Base-by-base conservation (phyloP, 208 protist genomes). In the Crithidia thermophila region DNA sequence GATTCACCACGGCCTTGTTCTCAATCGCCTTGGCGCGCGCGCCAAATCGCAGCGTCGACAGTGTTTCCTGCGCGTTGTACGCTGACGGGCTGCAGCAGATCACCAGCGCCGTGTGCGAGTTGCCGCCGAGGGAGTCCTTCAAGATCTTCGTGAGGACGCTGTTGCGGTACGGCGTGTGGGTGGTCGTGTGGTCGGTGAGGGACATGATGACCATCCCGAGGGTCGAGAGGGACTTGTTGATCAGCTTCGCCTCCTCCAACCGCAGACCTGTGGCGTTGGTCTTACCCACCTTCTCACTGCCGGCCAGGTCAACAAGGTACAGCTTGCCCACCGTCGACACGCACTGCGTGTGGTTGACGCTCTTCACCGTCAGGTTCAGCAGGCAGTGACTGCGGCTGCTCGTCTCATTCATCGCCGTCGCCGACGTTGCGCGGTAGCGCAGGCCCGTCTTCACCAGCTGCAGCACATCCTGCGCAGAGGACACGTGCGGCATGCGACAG, bases 211-310 rank as follows among this genome's bases (percentile, higher is more conserved):
- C 90, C 52, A 90, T 73, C 37, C 94, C 88, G 5, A 98, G 84
- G 0, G 87, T 86, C 8, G 90, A 86, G 34, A 98, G 84, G 4
- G 92, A 97, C 42, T 90, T 87, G 73, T 98, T 98, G 63, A 98
- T 98, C 16, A 92, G 79, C 65, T 95, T 98, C 40, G 94, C 94
- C 80, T 98, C 94, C 78, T 97, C 94, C 33, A 98, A 67, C 11
- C 81, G 90, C 68, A 93, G 58, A 14, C 94, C 92, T 31, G 63
- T 75, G 27, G 90, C 85, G 31, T 91, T 79, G 27, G 92, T 97
- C 66, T 93, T 95, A 20, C 72, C 70, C 6, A 94, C 90, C 75
- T 92, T 98, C 55, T 98, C 94, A 34, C 82, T 90, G 14, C 94
- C 94, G 10, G 94, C 94, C 11, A 98, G 81, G 69, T 98, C 94